These are phyloP conservation scores for Penicillium sclerotiorum DNA, from an alignment of 2,329 filamentous ascomycete genomes.

Conservation along the genomic window DNA sequence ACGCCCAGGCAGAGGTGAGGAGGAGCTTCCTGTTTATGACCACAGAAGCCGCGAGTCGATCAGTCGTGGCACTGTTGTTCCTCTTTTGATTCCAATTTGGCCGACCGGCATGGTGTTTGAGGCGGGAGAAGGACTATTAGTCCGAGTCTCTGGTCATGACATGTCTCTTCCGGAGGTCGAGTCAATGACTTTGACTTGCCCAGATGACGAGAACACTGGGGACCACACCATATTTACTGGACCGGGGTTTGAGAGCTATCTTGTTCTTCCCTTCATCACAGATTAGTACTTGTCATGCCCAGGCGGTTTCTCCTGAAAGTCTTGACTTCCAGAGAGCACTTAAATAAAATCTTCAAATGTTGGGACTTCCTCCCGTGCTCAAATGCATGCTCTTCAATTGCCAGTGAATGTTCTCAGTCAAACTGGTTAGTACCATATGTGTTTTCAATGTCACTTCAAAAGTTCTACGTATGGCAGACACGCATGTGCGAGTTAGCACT, in stretches of 20 bases:
- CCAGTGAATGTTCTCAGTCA: too few species aligned
- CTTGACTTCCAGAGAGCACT: too few species aligned
- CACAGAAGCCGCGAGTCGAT: background rate
- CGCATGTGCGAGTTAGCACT: too few species aligned
- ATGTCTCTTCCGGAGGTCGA: conserved; percentile 23
- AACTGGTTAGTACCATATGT: too few species aligned
- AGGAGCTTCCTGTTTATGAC: background rate
- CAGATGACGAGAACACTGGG: conserved; percentile 14
- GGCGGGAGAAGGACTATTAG: conserved; percentile 23
- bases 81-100: conserved; percentile 24
- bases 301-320: too few species aligned
- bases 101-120: conserved; percentile 27
- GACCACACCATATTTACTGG: background rate
- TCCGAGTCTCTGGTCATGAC: conserved; percentile 26
- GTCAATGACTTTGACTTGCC: background rate
- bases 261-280: background rate
- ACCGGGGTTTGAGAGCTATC: background rate
- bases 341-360: too few species aligned
- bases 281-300: background rate
- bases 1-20: background rate
- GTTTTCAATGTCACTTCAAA: too few species aligned
- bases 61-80: conserved; percentile 11
- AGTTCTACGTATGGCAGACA: too few species aligned
- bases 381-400: too few species aligned
- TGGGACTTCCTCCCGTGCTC: too few species aligned